These are phyloP conservation scores for Magnaporthiopsis rhizophila DNA, from an alignment of 2,329 filamentous ascomycete species.

Conservation along the genomic window DNA sequence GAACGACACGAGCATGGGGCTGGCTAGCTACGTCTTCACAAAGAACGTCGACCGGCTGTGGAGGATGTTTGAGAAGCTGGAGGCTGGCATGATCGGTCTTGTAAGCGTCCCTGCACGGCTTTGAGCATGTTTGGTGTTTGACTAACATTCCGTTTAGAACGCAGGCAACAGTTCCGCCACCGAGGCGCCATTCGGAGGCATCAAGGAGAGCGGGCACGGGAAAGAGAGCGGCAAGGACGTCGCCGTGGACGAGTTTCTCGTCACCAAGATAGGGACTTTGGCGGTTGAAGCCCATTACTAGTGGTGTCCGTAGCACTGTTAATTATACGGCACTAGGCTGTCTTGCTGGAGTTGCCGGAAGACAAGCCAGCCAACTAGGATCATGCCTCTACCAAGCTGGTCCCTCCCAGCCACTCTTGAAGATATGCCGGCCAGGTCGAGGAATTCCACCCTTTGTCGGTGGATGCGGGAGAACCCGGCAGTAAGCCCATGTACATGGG, in stretches of 20 bases:
- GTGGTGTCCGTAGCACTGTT: no score
- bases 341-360: no score
- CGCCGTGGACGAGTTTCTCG: no score
- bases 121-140: not conserved
- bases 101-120: constrained; percentile 23
- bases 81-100: constrained; percentile 41
- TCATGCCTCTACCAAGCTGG: no score
- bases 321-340: constrained; percentile 13
- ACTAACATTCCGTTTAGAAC: constrained; percentile 15
- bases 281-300: no score
- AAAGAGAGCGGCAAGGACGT: constrained; percentile 21
- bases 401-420: no score
- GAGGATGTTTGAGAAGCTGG: constrained; percentile 50
- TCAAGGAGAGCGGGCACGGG: constrained; percentile 29
- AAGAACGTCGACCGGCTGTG: constrained; percentile 47
- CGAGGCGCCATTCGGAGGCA: constrained; percentile 26
- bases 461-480: no score
- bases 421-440: no score
- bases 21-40: constrained; percentile 31
- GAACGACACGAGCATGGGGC: constrained; percentile 51
- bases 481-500: no score
- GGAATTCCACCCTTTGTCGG: no score
- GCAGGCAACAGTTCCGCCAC: constrained; percentile 26
- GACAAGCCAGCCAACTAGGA: no score
- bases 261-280: no score